Evolutionary conservation across 2,329 filamentous ascomycete genomes (phyloP), one percentile per base, ranked within the genome.

Genomic region (Paracoccidioides brasiliensis): DNA sequence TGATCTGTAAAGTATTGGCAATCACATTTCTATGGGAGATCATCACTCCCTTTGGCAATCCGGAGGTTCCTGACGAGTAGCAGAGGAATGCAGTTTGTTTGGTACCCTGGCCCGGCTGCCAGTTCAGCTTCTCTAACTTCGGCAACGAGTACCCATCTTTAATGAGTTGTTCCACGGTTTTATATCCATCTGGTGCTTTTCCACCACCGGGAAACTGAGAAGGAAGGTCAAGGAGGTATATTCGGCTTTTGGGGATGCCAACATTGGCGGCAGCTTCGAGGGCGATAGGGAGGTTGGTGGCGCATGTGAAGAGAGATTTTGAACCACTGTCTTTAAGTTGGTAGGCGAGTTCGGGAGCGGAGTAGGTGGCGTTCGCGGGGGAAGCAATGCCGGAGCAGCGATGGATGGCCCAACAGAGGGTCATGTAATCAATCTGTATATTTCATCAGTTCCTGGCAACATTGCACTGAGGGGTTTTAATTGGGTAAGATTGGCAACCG

Each of bases 11-110:
- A 0, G 82, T 78, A 64, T 90, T 91, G 53, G 86, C 80, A 50
- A 91, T 90, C 45, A 90, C 83, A 60, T 91, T 91, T 41, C 73
- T 73, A 66, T 91, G 87, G 3, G 85, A 86, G 57, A 91, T 86
- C 83, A 88, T 89, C 54, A 90, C 87, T 46, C 86, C 87, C 84
- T 90, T 89, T 14, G 87, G 87, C 41, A 90, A 71, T 3, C 87
- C 87, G 9, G 86, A 90, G 1, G 87, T 91, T 22, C 87, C 87
- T 66, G 83, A 88, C 0, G 85, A 89, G 67, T 88, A 90, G 71
- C 85, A 90, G 46, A 94, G 75, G 65, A 86, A 91, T 0, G 88
- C 85, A 5, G 82, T 82, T 63, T 85, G 83, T 54, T 80, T 80
- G 40, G 79, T 64, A 30, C 66, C 72, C 55, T 75, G 71, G 5